phyloP scores from a whole-genome alignment of 345 rosid species.

The Bruguiera parviflora region DNA sequence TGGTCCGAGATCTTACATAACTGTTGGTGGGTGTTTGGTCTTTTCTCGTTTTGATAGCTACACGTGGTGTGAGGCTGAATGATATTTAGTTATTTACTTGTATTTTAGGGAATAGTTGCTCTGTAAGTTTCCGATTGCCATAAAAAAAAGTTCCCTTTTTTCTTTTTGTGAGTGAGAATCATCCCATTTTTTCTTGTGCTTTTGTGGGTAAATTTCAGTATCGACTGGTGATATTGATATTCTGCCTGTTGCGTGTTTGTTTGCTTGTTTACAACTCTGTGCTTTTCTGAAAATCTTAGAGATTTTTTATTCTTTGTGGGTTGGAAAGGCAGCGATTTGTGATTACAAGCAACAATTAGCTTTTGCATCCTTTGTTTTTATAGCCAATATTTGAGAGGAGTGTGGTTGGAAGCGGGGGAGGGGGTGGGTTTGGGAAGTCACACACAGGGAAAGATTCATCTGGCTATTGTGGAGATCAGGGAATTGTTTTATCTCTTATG shows the following conservation, averaged over 20 bases:
- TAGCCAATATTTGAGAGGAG: conserved; percentile 11
- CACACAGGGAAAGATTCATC: conserved; percentile 18
- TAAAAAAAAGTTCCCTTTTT: conserved; percentile 8
- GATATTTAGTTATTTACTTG: background rate
- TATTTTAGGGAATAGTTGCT: background rate
- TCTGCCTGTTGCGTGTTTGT: conserved; percentile 21
- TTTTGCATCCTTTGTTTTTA: background rate
- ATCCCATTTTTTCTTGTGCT: background rate
- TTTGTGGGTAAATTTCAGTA: conserved; percentile 7
- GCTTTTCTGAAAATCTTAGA: conserved; percentile 25
- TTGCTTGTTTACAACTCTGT: conserved; percentile 20
- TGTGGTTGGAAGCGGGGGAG: conserved; percentile 28
- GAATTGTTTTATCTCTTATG: conserved; percentile 79
- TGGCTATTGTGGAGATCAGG: conserved; percentile 96
- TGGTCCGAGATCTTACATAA: conserved; percentile 34
- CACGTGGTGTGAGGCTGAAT: conserved; percentile 2
- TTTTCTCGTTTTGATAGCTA: conserved; percentile 11
- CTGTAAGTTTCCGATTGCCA: conserved; percentile 19
- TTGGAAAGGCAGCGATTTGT: conserved; percentile 28
- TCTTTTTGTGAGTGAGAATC: conserved; percentile 21
- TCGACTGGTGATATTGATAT: too few species aligned
- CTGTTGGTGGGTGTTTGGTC: conserved; percentile 26
- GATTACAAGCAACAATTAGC: conserved; percentile 21
- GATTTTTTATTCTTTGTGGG: conserved; percentile 34
- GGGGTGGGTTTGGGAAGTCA: background rate